Evolutionary conservation across 441 rosid species (phyloP), one percentile per base, ranked within the genome.

Genomic region (Euphorbia corollata): DNA sequence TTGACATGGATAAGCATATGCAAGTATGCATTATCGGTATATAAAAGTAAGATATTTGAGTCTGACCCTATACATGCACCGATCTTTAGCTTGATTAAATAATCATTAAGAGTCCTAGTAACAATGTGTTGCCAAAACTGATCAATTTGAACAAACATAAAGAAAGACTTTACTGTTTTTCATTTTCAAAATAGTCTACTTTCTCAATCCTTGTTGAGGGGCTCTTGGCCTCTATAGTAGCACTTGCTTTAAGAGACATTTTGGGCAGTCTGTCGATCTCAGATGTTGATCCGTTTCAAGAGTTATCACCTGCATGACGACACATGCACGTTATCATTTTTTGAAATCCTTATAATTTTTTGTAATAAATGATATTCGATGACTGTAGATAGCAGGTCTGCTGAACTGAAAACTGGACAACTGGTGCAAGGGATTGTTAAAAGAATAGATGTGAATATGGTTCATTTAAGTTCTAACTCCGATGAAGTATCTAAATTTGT

Each of bases 351-450:
- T 34, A 27, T 70, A 15, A 12, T 27, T 41, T 74, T 32, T 45
- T 24, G 16, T 59, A 27, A 6, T 27, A 6, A 55, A 36, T 6
- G 74, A 59, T 55, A 10, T 66, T 65, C 56, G 23, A 18, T 67
- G 53, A 47, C 36, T 68, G 60, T 79, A 86, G 96, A 82, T 75
- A 74, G 71, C 69, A 64, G 59, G 65, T 84, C 70, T 67, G 18
- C 65, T 20, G 82, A 77, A 65, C 72, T 81, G 61, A 86, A 83
- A 79, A 71, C 67, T 10, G 91, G 99, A 64, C 85, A 89, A 72
- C 83, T 87, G 71, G 71, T 94, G 71, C 96, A 94, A 81, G 97
- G 96, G 15, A 85, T 89, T 69, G 86, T 91, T 74, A 83, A 73
- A 74, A 84, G 79, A 63, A 79, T 91, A 22, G 99, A 94, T 80